Percentiles rank a stretch among this genome's conserved stretches.
These are phyloP conservation scores for Dryas alaskensis DNA, from an alignment of 306 rosid genomes.

Conservation along the genomic window DNA sequence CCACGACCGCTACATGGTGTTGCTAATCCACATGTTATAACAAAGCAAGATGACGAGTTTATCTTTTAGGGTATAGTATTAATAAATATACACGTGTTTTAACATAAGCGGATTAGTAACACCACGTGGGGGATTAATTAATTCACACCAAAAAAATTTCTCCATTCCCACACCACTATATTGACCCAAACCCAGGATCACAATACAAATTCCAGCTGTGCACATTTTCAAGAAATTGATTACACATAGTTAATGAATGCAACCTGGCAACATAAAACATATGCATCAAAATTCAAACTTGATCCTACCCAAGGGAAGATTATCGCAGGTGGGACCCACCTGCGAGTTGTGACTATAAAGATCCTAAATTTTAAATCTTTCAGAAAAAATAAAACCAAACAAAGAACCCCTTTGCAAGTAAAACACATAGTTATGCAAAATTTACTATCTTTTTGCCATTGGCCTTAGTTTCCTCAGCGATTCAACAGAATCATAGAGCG, in stretches of 20 bases:
- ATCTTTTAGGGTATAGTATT: no score
- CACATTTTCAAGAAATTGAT: background rate
- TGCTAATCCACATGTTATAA: no score
- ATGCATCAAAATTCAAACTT: background rate
- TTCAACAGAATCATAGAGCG: background rate
- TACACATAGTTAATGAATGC: background rate
- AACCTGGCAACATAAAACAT: background rate
- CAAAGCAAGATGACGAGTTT: no score
- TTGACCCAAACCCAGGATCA: background rate
- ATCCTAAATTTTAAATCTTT: background rate
- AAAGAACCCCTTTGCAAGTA: background rate
- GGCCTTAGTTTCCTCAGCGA: background rate
- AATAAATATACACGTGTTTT: no score
- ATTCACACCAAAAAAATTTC: no score
- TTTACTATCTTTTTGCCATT: background rate
- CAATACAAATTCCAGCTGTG: background rate
- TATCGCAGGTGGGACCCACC: background rate
- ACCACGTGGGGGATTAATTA: no score
- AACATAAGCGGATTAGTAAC: no score
- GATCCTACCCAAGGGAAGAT: background rate
- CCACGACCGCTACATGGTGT: no score
- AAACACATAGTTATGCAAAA: background rate
- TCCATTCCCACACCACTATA: background rate
- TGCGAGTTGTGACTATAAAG: background rate
- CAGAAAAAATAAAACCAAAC: background rate